Evolutionary conservation across 1,284 basidiomycete species (phyloP).

Genomic region (Flammula alnicola): DNA sequence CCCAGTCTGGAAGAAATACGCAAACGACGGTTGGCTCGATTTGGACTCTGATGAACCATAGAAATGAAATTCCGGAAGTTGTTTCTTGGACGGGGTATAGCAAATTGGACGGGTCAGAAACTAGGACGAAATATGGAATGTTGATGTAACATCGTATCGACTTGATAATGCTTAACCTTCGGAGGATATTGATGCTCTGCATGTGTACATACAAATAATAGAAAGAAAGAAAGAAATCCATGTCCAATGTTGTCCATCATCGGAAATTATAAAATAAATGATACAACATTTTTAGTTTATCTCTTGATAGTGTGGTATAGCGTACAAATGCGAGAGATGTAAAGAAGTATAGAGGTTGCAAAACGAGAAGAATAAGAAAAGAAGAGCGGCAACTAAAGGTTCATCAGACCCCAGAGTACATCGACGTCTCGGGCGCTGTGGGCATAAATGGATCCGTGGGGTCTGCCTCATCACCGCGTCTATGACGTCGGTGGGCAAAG

Average conservation of each 20-base stretch:
- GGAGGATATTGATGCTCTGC: not conserved
- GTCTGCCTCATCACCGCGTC: slow-evolving; percentile 31
- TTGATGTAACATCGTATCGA: not conserved
- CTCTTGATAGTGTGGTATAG: slow-evolving; percentile 3
- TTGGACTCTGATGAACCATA: slow-evolving; percentile 54
- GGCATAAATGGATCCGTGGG: slow-evolving; percentile 38
- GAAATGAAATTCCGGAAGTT: not conserved
- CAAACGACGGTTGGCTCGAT: slow-evolving; percentile 74
- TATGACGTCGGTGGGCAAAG: slow-evolving; percentile 58
- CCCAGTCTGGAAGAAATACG: slow-evolving; percentile 80
- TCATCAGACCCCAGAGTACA: slow-evolving; percentile 25
- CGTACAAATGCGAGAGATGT: not conserved
- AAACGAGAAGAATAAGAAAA: slow-evolving; percentile 1
- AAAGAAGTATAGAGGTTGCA: not conserved
- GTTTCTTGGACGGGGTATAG: not conserved
- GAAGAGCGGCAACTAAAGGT: not conserved
- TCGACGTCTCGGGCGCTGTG: slow-evolving; percentile 31
- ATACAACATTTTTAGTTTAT: not conserved
- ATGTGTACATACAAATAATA: not conserved
- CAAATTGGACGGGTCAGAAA: not conserved
- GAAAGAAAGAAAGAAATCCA: not conserved
- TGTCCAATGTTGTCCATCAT: not conserved
- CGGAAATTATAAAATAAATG: not conserved
- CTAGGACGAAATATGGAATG: not conserved
- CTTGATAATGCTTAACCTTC: not conserved